A percentile compares a stretch with the other conserved stretches of the same genome.
These are phyloP conservation scores for Phytopythium aichiense DNA, from an alignment of 352 stramenopile species.

Conservation along the genomic window DNA sequence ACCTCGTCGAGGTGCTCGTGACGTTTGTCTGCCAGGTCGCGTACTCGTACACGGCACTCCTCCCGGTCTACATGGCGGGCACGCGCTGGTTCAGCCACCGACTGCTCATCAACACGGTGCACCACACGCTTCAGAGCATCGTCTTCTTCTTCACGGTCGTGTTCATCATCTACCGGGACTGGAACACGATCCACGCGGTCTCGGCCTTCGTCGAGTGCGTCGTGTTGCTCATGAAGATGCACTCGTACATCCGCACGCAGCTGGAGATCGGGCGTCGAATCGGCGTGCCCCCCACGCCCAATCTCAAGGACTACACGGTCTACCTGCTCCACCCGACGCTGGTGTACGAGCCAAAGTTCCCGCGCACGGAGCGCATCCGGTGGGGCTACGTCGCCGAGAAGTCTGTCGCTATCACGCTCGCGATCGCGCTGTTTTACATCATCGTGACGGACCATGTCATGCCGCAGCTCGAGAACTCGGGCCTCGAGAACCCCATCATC, in stretches of 20 bases:
- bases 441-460: conserved; percentile 89
- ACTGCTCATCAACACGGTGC: conserved; percentile 59
- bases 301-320: conserved; percentile 58
- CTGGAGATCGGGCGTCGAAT: conserved; percentile 47
- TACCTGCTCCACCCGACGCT: conserved; percentile 87
- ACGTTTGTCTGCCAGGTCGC: conserved; percentile 60
- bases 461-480: conserved; percentile 75
- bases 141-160: conserved; percentile 65
- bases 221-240: conserved; percentile 82
- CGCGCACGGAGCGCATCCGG: conserved; percentile 75
- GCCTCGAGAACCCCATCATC: conserved; percentile 45
- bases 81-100: conserved; percentile 31
- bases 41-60: conserved; percentile 71
- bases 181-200: conserved; percentile 67
- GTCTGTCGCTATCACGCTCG: conserved; percentile 68
- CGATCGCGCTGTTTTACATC: conserved; percentile 85
- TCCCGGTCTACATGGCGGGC: conserved; percentile 65
- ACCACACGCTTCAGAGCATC: conserved; percentile 68
- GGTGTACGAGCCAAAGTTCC: conserved; percentile 94
- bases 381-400: conserved; percentile 85
- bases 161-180: conserved; percentile 70
- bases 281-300: conserved; percentile 18
- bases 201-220: conserved; percentile 75
- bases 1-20: conserved; percentile 64
- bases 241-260: conserved; percentile 77